Conservation (phyloP, 371 early-diverging fungal genomes). For the Rhizomucor miehei region DNA sequence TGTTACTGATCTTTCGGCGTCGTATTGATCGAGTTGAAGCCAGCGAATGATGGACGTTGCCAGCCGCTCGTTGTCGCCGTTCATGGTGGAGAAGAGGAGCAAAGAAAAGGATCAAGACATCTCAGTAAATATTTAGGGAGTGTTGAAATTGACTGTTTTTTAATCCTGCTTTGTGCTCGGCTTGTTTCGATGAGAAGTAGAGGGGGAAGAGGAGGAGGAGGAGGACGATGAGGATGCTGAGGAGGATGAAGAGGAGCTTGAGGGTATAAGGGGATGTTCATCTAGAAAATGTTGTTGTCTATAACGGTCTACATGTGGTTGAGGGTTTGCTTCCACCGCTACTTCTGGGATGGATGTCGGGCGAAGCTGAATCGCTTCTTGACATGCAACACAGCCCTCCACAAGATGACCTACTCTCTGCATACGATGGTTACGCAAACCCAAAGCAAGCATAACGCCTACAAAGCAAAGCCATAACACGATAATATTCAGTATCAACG, state of each 20-base stretch:
- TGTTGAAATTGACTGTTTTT: too few relatives aligned
- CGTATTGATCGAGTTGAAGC: conserved; percentile 48
- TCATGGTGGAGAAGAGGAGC: conserved; percentile 4
- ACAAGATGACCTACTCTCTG: not conserved
- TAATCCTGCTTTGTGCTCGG: too few relatives aligned
- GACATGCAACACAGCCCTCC: conserved; percentile 5
- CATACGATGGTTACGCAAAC: conserved; percentile 6
- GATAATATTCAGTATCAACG: conserved; percentile 18
- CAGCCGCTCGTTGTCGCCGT: conserved; percentile 18
- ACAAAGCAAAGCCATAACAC: conserved; percentile 26
- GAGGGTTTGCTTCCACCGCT: not conserved
- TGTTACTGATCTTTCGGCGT: conserved; percentile 52
- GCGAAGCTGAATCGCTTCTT: not conserved
- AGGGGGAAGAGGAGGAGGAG: too few relatives aligned
- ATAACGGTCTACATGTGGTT: too few relatives aligned
- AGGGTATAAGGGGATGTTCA: too few relatives aligned
- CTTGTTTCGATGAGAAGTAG: too few relatives aligned
- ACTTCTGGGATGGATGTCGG: conserved; percentile 1
- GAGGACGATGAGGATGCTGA: too few relatives aligned
- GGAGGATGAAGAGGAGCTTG: too few relatives aligned
- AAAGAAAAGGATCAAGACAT: too few relatives aligned
- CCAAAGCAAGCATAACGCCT: conserved; percentile 17
- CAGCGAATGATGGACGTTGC: conserved; percentile 28
- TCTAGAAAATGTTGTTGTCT: too few relatives aligned
- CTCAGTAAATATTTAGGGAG: too few relatives aligned